These are phyloP conservation scores for Starmerella tilneyi DNA, from an alignment of 805 yeast genomes.

Conservation along the genomic window DNA sequence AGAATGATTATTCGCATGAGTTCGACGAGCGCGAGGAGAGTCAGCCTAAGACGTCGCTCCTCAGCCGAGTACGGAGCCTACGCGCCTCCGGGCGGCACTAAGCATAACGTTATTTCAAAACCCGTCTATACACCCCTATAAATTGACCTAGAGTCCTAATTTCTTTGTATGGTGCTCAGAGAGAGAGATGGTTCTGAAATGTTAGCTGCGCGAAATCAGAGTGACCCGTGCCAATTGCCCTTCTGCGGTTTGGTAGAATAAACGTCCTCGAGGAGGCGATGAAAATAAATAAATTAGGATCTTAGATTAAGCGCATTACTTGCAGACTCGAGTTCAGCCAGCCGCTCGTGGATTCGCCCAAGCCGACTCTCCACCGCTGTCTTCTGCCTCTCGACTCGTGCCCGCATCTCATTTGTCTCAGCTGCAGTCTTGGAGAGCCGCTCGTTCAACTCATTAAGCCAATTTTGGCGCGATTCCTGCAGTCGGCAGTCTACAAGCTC, in stretches of 20 bases:
- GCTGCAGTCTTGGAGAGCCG: background rate
- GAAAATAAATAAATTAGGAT: too few relatives aligned
- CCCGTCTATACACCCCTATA: background rate
- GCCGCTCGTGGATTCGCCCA: background rate
- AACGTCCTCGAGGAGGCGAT: too few relatives aligned
- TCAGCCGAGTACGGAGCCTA: constrained; percentile 81
- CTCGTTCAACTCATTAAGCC: constrained; percentile 11
- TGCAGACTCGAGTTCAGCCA: background rate
- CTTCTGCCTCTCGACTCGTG: background rate
- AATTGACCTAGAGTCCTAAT: background rate
- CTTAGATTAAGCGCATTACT: background rate
- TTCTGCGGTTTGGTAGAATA: too few relatives aligned
- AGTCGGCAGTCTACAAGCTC: constrained; percentile 14
- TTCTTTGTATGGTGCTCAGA: too few relatives aligned
- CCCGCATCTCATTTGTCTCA: background rate
- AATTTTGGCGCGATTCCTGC: constrained; percentile 6
- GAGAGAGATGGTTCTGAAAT: too few relatives aligned
- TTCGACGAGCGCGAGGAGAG: constrained; percentile 3
- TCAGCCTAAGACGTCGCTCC: constrained; percentile 30
- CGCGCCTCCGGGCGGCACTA: constrained; percentile 40
- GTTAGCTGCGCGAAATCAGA: too few relatives aligned
- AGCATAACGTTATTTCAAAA: background rate
- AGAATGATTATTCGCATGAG: background rate
- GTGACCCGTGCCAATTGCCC: too few relatives aligned
- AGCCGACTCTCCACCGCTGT: background rate